Conservation (phyloP, 148 eudicot species). For the Selenicereus undatus region DNA sequence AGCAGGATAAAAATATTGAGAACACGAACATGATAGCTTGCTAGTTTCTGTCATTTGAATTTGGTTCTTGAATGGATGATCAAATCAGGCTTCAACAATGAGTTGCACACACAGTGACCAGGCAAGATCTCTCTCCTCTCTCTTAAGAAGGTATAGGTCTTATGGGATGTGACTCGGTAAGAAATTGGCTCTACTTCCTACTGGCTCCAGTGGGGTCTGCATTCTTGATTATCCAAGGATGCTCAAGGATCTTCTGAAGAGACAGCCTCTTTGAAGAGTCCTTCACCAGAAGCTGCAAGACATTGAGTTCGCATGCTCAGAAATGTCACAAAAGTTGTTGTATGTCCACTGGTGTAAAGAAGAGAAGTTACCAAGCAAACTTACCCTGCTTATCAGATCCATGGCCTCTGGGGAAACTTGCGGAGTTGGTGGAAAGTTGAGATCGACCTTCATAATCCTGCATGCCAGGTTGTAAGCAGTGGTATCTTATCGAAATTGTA, state of each 20-base stretch:
- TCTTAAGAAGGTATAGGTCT: no score
- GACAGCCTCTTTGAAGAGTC: slow-evolving; percentile 82
- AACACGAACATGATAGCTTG: not conserved
- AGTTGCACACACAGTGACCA: not conserved
- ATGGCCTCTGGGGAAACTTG: slow-evolving; percentile 61
- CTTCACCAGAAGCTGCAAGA: slow-evolving; percentile 78
- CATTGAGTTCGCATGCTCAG: slow-evolving; percentile 2
- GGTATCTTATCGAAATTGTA: not conserved
- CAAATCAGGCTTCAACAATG: not conserved
- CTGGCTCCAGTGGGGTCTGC: slow-evolving; percentile 50
- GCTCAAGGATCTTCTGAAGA: slow-evolving; percentile 68
- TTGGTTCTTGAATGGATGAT: not conserved
- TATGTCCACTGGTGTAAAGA: not conserved
- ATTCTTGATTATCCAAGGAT: slow-evolving; percentile 71
- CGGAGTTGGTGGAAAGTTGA: slow-evolving; percentile 65
- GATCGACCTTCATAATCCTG: slow-evolving; percentile 76
- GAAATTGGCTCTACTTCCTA: slow-evolving; percentile 21
- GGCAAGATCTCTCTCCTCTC: not conserved
- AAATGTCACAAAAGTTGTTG: not conserved
- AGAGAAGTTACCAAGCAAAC: not conserved
- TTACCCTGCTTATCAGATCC: slow-evolving; percentile 68
- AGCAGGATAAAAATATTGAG: not conserved
- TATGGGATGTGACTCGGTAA: not conserved
- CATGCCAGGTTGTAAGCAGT: slow-evolving; percentile 5
- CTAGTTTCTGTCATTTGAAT: not conserved